Conservation (phyloP, 192 early-diverging fungal species). For the Paraglomus brasilianum region DNA sequence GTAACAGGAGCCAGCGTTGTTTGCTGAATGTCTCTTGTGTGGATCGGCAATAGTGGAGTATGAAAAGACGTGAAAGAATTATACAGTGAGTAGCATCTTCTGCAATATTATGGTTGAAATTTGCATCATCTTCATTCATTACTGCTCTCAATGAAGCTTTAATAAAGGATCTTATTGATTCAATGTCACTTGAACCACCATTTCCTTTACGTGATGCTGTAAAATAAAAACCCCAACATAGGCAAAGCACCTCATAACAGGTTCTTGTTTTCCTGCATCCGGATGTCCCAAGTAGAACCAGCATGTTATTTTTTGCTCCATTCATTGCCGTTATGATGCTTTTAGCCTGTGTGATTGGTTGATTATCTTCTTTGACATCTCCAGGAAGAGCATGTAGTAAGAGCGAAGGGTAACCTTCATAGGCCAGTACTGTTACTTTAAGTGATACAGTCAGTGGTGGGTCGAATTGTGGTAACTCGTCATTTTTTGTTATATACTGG, state of each 20-base stretch:
- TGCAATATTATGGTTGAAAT: not conserved
- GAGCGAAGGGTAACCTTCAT: not conserved
- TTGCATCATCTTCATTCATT: not conserved
- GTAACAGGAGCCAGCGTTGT: not conserved
- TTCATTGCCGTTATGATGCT: not conserved
- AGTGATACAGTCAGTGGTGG: not conserved
- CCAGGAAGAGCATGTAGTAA: conserved; percentile 2
- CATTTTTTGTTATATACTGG: conserved; percentile 6
- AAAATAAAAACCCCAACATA: not conserved
- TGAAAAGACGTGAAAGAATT: not conserved
- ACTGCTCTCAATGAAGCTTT: too few species aligned
- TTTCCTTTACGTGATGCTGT: not conserved
- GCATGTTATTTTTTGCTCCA: conserved; percentile 8
- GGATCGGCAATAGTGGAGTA: not conserved
- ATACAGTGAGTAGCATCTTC: not conserved
- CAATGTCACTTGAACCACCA: not conserved
- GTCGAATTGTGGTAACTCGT: not conserved
- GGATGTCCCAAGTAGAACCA: not conserved
- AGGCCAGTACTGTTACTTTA: not conserved
- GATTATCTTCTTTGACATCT: not conserved
- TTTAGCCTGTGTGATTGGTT: not conserved
- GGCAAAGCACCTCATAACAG: conserved; percentile 2
- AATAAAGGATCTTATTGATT: too few species aligned
- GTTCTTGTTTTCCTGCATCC: not conserved
- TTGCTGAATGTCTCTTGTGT: not conserved